These are phyloP conservation scores for Phyllosticta citrichinensis DNA, from an alignment of 2,329 filamentous ascomycete genomes.

Conservation along the genomic window DNA sequence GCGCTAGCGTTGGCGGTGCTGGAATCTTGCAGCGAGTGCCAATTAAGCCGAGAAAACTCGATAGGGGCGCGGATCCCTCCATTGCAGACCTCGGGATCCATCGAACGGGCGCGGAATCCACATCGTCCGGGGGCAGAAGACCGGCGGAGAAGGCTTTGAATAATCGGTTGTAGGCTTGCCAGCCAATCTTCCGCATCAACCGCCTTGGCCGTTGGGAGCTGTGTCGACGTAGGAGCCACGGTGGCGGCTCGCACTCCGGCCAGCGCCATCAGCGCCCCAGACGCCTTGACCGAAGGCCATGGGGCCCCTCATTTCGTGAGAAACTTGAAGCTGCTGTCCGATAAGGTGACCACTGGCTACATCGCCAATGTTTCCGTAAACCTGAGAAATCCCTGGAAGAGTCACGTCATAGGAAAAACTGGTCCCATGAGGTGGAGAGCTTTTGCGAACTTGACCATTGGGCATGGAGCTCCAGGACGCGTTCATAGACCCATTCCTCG, in stretches of 20 bases:
- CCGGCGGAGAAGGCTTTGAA: not conserved
- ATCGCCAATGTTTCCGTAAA: constrained; percentile 11
- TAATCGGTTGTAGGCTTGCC: not conserved
- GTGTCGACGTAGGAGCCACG: constrained; percentile 22
- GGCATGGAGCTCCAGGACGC: constrained; percentile 27
- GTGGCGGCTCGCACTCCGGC: constrained; percentile 25
- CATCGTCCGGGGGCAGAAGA: not conserved
- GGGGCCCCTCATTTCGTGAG: constrained; percentile 27
- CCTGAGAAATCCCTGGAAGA: constrained; percentile 1
- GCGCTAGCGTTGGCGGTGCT: not conserved
- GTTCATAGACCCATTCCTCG: constrained; percentile 33
- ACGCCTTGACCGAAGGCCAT: constrained; percentile 31
- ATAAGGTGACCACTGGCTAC: constrained; percentile 10
- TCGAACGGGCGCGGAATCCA: not conserved
- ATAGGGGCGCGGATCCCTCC: not conserved
- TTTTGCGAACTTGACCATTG: not conserved
- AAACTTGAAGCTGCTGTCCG: constrained; percentile 14
- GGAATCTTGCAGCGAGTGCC: not conserved
- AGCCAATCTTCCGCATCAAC: constrained; percentile 18
- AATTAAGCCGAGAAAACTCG: not conserved
- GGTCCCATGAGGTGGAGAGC: constrained; percentile 6
- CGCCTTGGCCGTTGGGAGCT: constrained; percentile 28
- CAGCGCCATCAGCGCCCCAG: constrained; percentile 26
- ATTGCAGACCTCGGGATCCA: not conserved
- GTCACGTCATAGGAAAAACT: constrained; percentile 13